phyloP scores from a whole-genome alignment of 2,329 filamentous ascomycete genomes.

The Alternaria sp. region DNA sequence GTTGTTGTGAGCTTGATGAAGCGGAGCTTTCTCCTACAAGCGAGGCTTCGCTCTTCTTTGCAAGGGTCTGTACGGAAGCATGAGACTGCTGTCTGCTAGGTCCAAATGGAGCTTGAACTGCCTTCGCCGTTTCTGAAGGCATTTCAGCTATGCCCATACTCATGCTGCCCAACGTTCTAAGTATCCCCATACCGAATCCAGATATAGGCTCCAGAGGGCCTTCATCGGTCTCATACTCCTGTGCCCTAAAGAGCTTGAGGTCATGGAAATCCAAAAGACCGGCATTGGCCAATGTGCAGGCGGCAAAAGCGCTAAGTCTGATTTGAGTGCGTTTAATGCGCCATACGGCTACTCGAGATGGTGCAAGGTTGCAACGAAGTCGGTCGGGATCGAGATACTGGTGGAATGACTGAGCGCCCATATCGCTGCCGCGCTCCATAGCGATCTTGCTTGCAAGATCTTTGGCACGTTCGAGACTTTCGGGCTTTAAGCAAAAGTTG shows the following conservation, averaged over 20 bases:
- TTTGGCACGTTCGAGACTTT: slow-evolving; percentile 27
- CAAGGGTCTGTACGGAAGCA: neutral
- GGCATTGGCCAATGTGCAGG: slow-evolving; percentile 25
- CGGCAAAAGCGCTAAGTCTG: slow-evolving; percentile 32
- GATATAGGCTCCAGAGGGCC: slow-evolving; percentile 26
- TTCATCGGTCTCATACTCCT: slow-evolving; percentile 21
- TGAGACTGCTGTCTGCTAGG: slow-evolving; percentile 13
- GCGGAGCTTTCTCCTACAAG: neutral
- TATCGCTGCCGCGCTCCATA: slow-evolving; percentile 30
- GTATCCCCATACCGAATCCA: slow-evolving; percentile 60
- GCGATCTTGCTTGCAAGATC: slow-evolving; percentile 34
- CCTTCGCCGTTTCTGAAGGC: slow-evolving; percentile 58
- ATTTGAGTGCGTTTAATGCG: slow-evolving; percentile 28
- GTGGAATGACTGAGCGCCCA: slow-evolving; percentile 36
- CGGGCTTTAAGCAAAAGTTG: slow-evolving; percentile 51
- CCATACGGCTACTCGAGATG: slow-evolving; percentile 33
- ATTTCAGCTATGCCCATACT: slow-evolving; percentile 78
- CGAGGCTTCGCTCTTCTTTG: slow-evolving; percentile 2
- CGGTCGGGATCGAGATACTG: slow-evolving; percentile 31
- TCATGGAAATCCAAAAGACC: slow-evolving; percentile 22
- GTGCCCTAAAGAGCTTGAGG: slow-evolving; percentile 24
- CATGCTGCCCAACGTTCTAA: slow-evolving; percentile 59
- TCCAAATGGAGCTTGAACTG: slow-evolving; percentile 17
- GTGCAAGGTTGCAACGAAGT: slow-evolving; percentile 30
- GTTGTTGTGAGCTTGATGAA: neutral